Base-by-base conservation (phyloP, 805 yeast species). In the Candida coquimbonensis region DNA sequence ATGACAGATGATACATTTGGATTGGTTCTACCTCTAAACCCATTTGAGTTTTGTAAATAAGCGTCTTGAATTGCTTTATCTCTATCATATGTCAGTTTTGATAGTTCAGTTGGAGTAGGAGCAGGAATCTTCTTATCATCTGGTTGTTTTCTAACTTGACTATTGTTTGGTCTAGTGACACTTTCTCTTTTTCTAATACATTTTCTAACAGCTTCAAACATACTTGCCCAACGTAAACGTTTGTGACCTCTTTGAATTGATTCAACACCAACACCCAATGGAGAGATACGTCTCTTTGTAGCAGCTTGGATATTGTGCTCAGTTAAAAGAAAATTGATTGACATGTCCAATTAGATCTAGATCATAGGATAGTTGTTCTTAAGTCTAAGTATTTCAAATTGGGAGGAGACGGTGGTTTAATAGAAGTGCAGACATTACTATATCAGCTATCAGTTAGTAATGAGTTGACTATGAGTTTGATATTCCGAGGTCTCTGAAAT, bases 151-250 rank as follows among this genome's bases (percentile, higher is more conserved):
- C 67, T 72, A 50, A 66, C 67, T 59, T 70, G 69, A 52, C 67
- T 59, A 49, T 70, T 70, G 42, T 73, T 73, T 17, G 85, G 86
- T 51, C 76, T 74, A 17, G 84, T 82, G 5, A 80, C 78, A 54
- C 74, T 79, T 62, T 93, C 99, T 39, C 98, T 74, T 61, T 90
- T 90, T 54, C 87, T 80, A 83, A 90, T 87, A 53, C 84, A 72
- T 65, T 89, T 89, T 48, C 96, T 74, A 68, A 93, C 83, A 1
- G 96, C 96, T 61, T 93, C 99, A 69, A 93, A 87, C 87, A 93
- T 85, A 45, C 96, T 85, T 0, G 96, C 96, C 97, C 97, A 93
- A 52, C 98, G 76, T 48, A 91, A 70, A 44, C 95, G 73, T 48
- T 86, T 72, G 58, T 93, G 96, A 17, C 99, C 99, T 51, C 98